Percentiles rank a stretch among this genome's conserved stretches.
These are phyloP conservation scores for Beta vulgaris DNA, from an alignment of 148 eudicot genomes.

Conservation along the genomic window DNA sequence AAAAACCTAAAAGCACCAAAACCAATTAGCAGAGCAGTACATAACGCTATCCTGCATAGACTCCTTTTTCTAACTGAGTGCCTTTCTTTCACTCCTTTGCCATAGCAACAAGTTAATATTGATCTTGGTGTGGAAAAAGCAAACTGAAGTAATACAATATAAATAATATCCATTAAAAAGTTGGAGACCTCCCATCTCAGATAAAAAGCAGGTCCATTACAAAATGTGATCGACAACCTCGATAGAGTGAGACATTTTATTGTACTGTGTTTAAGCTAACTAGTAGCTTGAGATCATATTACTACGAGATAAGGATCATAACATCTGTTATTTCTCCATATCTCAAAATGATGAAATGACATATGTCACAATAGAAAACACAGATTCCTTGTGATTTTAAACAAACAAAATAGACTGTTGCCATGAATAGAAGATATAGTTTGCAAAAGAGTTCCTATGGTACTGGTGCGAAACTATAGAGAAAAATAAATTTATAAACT, in stretches of 20 bases:
- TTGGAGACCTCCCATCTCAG: background rate
- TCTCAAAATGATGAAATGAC: background rate
- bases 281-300: background rate
- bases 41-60: too few species aligned
- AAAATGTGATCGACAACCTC: background rate
- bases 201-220: background rate
- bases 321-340: background rate
- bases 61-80: too few species aligned
- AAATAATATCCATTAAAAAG: background rate
- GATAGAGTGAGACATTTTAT: background rate
- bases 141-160: background rate
- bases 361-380: background rate
- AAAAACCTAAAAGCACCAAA: too few species aligned
- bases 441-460: background rate
- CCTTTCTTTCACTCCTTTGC: too few species aligned
- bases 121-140: background rate
- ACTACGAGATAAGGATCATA: conserved; percentile 5
- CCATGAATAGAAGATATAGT: background rate
- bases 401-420: background rate
- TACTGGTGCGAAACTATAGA: background rate
- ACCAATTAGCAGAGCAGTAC: too few species aligned
- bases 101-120: too few species aligned
- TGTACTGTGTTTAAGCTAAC: background rate
- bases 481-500: background rate
- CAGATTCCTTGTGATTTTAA: background rate